Evolutionary conservation across 2,329 filamentous ascomycete genomes (phyloP).

Genomic region (Talaromyces albobiverticillius): DNA sequence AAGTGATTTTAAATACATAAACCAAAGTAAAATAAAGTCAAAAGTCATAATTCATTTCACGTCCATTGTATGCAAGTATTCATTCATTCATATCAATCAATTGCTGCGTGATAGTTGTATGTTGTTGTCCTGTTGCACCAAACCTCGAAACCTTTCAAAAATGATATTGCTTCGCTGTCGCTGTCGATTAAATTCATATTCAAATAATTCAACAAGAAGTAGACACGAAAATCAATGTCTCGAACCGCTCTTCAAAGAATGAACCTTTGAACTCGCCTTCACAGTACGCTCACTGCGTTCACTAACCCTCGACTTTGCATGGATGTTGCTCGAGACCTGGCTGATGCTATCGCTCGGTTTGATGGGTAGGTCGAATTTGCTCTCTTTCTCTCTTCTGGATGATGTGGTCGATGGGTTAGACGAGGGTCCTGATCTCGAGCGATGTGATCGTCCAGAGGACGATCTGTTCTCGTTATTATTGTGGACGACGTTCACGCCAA

Average conservation of each 20-base stretch:
- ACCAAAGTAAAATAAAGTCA: not conserved
- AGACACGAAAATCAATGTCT: not conserved
- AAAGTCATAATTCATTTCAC: not conserved
- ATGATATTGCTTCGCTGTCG: not conserved
- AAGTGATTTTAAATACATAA: not conserved
- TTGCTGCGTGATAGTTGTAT: not conserved
- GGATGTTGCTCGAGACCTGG: slow-evolving; percentile 32
- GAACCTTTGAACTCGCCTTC: slow-evolving; percentile 22
- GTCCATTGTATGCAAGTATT: not conserved
- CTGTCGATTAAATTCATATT: not conserved
- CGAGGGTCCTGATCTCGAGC: slow-evolving; percentile 22
- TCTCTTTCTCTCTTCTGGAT: slow-evolving; percentile 25
- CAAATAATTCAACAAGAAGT: not conserved
- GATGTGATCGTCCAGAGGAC: slow-evolving; percentile 19
- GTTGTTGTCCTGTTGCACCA: slow-evolving; percentile 5
- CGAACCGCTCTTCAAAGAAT: slow-evolving; percentile 7
- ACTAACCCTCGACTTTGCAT: not conserved
- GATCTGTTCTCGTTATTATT: slow-evolving; percentile 18
- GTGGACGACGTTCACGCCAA: slow-evolving; percentile 38
- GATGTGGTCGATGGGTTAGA: slow-evolving; percentile 18
- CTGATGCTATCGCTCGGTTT: slow-evolving; percentile 39
- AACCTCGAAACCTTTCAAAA: not conserved
- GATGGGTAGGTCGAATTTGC: slow-evolving; percentile 38
- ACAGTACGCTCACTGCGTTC: slow-evolving; percentile 27
- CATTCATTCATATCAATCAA: not conserved